Base-by-base conservation (phyloP, 306 rosid species). In the Vicia sativa region DNA sequence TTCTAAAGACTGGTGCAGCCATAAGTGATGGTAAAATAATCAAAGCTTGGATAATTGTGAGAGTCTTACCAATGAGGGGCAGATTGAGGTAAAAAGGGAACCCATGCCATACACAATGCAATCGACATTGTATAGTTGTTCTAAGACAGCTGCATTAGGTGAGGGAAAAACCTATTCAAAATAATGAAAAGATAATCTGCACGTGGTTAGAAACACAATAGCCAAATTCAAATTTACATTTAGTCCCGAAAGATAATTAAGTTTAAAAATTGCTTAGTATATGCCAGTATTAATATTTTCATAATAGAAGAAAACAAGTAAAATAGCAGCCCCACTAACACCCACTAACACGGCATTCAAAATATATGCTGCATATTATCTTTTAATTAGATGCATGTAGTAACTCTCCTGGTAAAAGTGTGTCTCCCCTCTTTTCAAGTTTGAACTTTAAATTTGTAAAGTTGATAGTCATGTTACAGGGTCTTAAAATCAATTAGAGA, bases 91-190 rank as follows among this genome's bases (percentile, higher is more conserved):
- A 73, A 87, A 87, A 75, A 92, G 96, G 52, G 98, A 92, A 35
- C 98, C 98, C 96, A 92, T 92, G 52, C 95, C 98, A 83, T 89
- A 92, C 52, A 92, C 87, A 81, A 92, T 74, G 79, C 98, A 87
- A 64, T 89, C 89, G 61, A 89, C 92, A 52, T 66, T 79, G 41
- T 76, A 76, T 78, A 92, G 79, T 78, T 90, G 95, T 77, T 87
- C 95, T 73, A 87, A 74, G 56, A 89, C 96, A 70, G 80, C 53
- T 45, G 75, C 81, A 64, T 92, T 92, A 73, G 81, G 80, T 14
- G 88, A 39, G 13, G 96, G 98, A 76, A 92, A 92, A 69, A 92
- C 96, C 98, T 89, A 72, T 71, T 77, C 61, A 74, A 65, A 78
- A 60, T 76, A 70, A 28, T 45, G 63, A 45, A 50, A 70, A 50